Evolutionary conservation across 148 eudicot species (phyloP), one percentile per base, ranked within the genome.

Genomic region (Chenopodium formosanum): DNA sequence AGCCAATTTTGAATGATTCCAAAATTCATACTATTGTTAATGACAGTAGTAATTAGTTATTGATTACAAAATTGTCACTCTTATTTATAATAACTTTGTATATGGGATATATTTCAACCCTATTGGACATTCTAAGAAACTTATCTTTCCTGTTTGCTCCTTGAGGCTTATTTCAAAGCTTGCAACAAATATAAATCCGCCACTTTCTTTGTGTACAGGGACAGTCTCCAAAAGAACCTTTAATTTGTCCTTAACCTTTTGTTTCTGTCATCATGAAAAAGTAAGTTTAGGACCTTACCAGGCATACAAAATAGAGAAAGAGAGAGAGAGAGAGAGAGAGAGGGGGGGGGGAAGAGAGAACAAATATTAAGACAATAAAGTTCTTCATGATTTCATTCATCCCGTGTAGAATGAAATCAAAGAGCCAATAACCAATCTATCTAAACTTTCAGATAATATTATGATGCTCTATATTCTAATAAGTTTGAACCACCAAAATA

Each of bases 171-270:
- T 96, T 86, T 96, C 99, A 85, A 96, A 97, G 89, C 99, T 97
- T 69, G 99, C 99, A 84, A 94, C 98, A 92, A 97, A 97, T 76
- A 97, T 97, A n/a, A n/a, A 84, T 97, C 99, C 14, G 99, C 99
- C 91, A 97, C n/a, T n/a, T n/a, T n/a, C 83, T 82, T 92, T 97
- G 89, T 94, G 98, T 77, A 97, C 90, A 34, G 99, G 99, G 73
- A 97, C 98, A 27, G 99, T 92, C 88, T 97, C 99, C 86, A 97
- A 88, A 76, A 97, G 98, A 81, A 92, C 94, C 88, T 97, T 97
- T 64, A n/a, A n/a, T n/a, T n/a, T n/a, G 99, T 97, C 89, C 95
- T 91, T 74, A 66, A 95, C 91, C 84, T 97, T 97, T 89, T 97
- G 99, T 86, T 94, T 97, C 99, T 97, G 82, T 7, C 65, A 73